A percentile compares a stretch with the other conserved stretches of the same genome.
phyloP scores from a whole-genome alignment of 2,329 filamentous ascomycete species.

The Diaporthe destruens region DNA sequence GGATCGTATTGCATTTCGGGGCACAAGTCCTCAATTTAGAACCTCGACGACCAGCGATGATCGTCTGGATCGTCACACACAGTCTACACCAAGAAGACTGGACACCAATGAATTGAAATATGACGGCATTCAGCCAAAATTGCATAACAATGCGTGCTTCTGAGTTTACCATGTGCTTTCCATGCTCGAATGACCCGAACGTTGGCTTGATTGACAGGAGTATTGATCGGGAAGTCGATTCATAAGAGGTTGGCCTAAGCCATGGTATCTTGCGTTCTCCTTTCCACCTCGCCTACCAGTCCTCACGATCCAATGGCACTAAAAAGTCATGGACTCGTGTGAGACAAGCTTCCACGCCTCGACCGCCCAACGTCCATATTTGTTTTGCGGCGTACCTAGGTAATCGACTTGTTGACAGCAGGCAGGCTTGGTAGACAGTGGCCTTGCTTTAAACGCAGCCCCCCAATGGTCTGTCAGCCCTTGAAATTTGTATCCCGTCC shows the following conservation, averaged over 20 bases:
- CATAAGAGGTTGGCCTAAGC: neutral
- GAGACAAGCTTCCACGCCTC: neutral
- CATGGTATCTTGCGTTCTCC: neutral
- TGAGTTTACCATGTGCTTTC: neutral
- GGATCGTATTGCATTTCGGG: neutral
- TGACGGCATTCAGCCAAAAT: neutral
- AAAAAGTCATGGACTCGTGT: neutral
- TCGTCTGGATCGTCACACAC: neutral
- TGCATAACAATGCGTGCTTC: too few species aligned
- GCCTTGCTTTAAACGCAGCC: neutral
- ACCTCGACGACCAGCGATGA: slow-evolving; percentile 1
- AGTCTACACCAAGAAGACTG: slow-evolving; percentile 15
- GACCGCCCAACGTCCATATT: neutral
- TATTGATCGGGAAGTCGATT: neutral
- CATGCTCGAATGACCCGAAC: neutral
- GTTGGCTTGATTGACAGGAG: neutral
- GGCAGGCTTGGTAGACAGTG: neutral
- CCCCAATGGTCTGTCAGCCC: neutral
- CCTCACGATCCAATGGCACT: too few species aligned
- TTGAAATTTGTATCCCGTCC: neutral
- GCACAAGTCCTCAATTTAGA: slow-evolving; percentile 14
- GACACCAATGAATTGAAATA: slow-evolving; percentile 1
- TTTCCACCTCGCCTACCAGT: neutral
- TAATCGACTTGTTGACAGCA: too few species aligned
- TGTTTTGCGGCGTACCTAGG: neutral